Percentiles rank a stretch among this genome's conserved stretches.
Evolutionary conservation across 768 basidiomycete species (phyloP).

Genomic region (Coprinopsis sp.): DNA sequence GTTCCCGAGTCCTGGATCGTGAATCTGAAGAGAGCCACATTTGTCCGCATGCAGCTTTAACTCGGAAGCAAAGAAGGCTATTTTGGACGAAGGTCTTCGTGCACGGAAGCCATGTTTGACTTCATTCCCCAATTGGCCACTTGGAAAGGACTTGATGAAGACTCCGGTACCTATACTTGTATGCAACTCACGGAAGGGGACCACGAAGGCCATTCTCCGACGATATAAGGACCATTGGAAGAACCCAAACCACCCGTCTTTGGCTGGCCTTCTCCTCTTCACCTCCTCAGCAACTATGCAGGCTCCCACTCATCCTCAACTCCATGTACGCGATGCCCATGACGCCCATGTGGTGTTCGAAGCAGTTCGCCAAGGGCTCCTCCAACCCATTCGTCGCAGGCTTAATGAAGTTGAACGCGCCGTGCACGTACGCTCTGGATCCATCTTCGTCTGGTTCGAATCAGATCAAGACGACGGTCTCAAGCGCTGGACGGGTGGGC

Average conservation of each 20-base stretch:
- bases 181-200: constrained; percentile 17
- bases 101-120: constrained; percentile 18
- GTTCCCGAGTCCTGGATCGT: constrained; percentile 5
- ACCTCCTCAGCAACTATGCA: constrained; percentile 36
- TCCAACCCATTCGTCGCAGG: constrained; percentile 48
- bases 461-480: constrained; percentile 60
- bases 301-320: constrained; percentile 58
- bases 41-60: constrained; percentile 23
- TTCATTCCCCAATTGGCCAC: constrained; percentile 8
- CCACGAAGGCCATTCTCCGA: constrained; percentile 17
- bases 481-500: constrained; percentile 58
- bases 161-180: constrained; percentile 14
- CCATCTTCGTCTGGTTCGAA: constrained; percentile 70
- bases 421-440: constrained; percentile 52
- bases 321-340: constrained; percentile 61
- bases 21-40: constrained; percentile 12
- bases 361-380: constrained; percentile 53
- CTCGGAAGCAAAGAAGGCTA: constrained; percentile 19
- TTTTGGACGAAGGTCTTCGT: constrained; percentile 19
- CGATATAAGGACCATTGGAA: constrained; percentile 20
- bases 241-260: too few relatives aligned
- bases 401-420: constrained; percentile 59
- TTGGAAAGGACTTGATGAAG: constrained; percentile 7
- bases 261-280: not conserved
- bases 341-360: constrained; percentile 66